Base-by-base conservation (phyloP, 805 yeast species). In the Pichia thaimueangensis region DNA sequence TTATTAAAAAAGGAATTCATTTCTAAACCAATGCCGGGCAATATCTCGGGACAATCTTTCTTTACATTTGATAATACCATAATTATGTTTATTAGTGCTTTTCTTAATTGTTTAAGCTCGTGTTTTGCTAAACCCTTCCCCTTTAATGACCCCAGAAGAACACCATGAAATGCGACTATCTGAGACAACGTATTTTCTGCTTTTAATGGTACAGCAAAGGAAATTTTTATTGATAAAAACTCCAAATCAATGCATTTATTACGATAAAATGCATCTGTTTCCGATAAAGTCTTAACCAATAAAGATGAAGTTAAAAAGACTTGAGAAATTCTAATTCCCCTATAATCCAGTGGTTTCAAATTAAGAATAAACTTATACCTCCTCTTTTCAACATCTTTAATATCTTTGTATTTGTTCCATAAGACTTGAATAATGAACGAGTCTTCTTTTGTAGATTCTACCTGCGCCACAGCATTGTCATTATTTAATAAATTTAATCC, bases 61-160 rank as follows among this genome's bases (percentile, higher is more conserved):
- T 46, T 44, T 10, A 57, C 24, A 24, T 47, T 52, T 57, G 60
- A 58, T 2, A 49, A 23, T n/a, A 59, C 33, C 39, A 55, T 58
- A 5, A 54, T 24, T 17, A 59, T 15, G 22, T 54, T 43, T 6
- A 60, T 57, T 29, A 57, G 49, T 6, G 49, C 37, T 31, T 51
- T 54, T 32, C 64, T 46, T 1, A 59, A n/a, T 31, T 47, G 42
- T 6, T 28, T 36, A 5, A 53, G 38, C 2, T 39, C 34, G 1
- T 42, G 41, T 3, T 32, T 27, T 5, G 8, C 23, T 2, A 45
- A 31, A 4, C 15, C 23, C 2, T 39, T 32, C 6, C 15, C 23
- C 21, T 33, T 34, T 6, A 48, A 19, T 2, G 40, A 35, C 11
- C 39, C 42, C 8, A 39, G 31, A 5, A 47, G 17, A 6, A 45